Conservation (phyloP, 2,329 filamentous ascomycete species). For the Fusarium abutilonis region DNA sequence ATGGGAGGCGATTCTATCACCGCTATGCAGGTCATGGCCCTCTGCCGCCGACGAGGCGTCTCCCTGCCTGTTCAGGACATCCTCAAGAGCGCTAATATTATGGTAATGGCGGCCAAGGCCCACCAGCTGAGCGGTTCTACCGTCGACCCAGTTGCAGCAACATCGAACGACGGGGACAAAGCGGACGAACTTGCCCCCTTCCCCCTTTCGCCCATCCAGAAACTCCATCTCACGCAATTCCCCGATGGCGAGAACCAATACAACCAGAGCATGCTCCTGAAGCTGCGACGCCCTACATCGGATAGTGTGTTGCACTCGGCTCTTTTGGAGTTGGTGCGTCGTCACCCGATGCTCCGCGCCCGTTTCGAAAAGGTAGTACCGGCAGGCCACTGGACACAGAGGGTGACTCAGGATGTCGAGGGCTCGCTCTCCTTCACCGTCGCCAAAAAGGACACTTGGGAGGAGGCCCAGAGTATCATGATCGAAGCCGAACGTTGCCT, state of each 20-base stretch:
- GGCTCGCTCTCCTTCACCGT: not conserved
- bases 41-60: not conserved
- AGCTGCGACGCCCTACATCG: not conserved
- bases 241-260: slow-evolving; percentile 2
- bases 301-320: not conserved
- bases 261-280: slow-evolving; percentile 16
- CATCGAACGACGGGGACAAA: too few species aligned
- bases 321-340: slow-evolving; percentile 1
- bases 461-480: not conserved
- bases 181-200: not conserved
- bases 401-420: not conserved
- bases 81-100: not conserved
- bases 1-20: slow-evolving; percentile 1
- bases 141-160: too few species aligned
- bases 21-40: slow-evolving; percentile 1
- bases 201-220: slow-evolving; percentile 1
- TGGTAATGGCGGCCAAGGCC: not conserved
- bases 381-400: not conserved
- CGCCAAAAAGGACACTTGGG: not conserved
- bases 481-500: not conserved
- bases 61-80: not conserved
- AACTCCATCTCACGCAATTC: slow-evolving; percentile 1
- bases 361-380: not conserved
- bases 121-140: too few species aligned
- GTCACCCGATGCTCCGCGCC: slow-evolving; percentile 16